Evolutionary conservation across 352 stramenopile genomes (phyloP).

Genomic region (Phytophthora multivora): DNA sequence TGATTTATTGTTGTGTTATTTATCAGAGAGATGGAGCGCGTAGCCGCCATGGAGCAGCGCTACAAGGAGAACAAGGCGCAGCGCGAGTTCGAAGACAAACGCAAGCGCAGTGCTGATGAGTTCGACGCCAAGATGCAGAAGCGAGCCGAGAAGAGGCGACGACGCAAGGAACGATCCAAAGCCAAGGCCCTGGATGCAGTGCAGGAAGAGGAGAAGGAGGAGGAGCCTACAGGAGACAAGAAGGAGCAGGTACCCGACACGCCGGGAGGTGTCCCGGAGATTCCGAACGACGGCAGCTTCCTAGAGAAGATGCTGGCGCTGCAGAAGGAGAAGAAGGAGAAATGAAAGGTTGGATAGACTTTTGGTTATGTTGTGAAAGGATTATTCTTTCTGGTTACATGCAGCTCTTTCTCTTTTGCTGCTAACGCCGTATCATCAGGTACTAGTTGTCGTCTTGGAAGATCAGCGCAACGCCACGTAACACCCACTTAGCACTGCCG

Average conservation of each 20-base stretch:
- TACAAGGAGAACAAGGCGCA: slow-evolving; percentile 70
- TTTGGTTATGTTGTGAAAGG: slow-evolving; percentile 5
- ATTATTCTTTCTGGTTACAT: slow-evolving; percentile 10
- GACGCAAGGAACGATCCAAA: slow-evolving; percentile 77
- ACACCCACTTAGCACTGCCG: slow-evolving; percentile 93
- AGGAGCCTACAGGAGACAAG: slow-evolving; percentile 31
- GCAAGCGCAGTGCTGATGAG: slow-evolving; percentile 68
- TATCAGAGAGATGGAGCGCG: slow-evolving; percentile 89
- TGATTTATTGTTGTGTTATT: neutral
- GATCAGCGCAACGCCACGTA: slow-evolving; percentile 93
- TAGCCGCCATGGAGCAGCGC: slow-evolving; percentile 88
- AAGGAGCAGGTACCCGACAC: slow-evolving; percentile 48
- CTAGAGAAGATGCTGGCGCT: slow-evolving; percentile 71
- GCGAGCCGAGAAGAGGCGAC: slow-evolving; percentile 76
- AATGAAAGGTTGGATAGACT: slow-evolving; percentile 22
- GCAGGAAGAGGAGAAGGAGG: slow-evolving; percentile 26
- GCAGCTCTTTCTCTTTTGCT: slow-evolving; percentile 5
- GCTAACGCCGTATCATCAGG: slow-evolving; percentile 4
- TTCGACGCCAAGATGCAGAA: slow-evolving; percentile 75
- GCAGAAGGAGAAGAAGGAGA: slow-evolving; percentile 45
- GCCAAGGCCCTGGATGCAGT: slow-evolving; percentile 35
- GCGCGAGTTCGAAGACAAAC: slow-evolving; percentile 69
- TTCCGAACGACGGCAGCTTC: slow-evolving; percentile 84
- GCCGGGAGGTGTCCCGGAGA: slow-evolving; percentile 72
- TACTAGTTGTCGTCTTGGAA: slow-evolving; percentile 95